Percentiles rank a stretch among this genome's conserved stretches.
phyloP scores from a whole-genome alignment of 176 grass and related monocot species.

The Lolium rigidum region DNA sequence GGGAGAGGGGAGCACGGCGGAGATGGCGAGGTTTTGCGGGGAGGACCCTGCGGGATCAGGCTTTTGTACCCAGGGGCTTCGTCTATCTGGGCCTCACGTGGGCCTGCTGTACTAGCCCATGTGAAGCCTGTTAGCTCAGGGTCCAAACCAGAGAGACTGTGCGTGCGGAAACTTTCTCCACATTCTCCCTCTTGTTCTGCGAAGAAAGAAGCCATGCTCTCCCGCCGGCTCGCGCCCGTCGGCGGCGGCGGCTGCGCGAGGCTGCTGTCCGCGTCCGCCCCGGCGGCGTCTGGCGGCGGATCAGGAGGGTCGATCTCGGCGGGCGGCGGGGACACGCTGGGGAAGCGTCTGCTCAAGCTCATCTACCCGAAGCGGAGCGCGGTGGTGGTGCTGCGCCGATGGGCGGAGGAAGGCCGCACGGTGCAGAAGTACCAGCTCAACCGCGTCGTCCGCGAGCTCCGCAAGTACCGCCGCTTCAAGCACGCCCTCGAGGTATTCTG shows the following conservation, averaged over 20 bases:
- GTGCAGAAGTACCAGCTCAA: conserved; percentile 93
- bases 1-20: neutral
- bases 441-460: conserved; percentile 80
- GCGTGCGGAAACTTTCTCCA: neutral
- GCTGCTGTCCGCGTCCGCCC: conserved; percentile 30
- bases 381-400: conserved; percentile 68
- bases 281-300: neutral
- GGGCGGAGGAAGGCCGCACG: conserved; percentile 69
- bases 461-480: conserved; percentile 82
- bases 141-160: neutral
- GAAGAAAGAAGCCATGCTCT: conserved; percentile 40
- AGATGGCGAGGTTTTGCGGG: neutral
- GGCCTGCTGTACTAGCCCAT: neutral
- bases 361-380: conserved; percentile 74
- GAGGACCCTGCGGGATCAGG: neutral
- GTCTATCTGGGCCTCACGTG: neutral
- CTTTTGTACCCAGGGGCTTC: neutral
- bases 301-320: neutral
- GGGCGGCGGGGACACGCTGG: conserved; percentile 52
- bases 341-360: conserved; percentile 63
- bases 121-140: neutral
- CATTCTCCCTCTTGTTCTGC: neutral
- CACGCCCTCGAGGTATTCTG: conserved; percentile 73
- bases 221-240: conserved; percentile 36
- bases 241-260: conserved; percentile 32